A percentile compares a stretch with the other conserved stretches of the same genome.
phyloP scores from a whole-genome alignment of 140 eudicot genomes.

The Oenanthe javanica region DNA sequence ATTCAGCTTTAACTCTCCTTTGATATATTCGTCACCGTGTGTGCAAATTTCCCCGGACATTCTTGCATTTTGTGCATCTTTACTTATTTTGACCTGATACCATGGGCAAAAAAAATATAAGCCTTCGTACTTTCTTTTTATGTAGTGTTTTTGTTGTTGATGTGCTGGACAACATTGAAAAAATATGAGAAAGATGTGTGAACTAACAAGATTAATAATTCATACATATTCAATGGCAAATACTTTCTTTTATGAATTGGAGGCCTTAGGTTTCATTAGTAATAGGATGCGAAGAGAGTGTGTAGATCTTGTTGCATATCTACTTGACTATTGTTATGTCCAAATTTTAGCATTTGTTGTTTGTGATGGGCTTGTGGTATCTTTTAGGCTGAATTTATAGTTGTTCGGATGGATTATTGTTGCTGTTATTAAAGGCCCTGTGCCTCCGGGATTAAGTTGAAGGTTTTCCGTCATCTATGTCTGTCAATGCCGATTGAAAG shows the following conservation, averaged over 20 bases:
- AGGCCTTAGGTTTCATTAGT: slow-evolving; percentile 88
- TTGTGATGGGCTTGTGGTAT: too few species aligned
- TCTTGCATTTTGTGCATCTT: not conserved
- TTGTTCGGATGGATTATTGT: too few species aligned
- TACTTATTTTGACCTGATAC: not conserved
- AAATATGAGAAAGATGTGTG: slow-evolving; percentile 79
- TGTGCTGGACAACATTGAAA: slow-evolving; percentile 88
- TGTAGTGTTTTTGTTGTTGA: not conserved
- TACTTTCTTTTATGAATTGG: slow-evolving; percentile 74
- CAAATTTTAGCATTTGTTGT: too few species aligned
- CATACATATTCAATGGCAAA: slow-evolving; percentile 75
- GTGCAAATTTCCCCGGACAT: not conserved
- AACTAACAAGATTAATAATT: slow-evolving; percentile 63
- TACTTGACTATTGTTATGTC: slow-evolving; percentile 33
- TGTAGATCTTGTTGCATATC: slow-evolving; percentile 79
- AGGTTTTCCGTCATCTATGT: too few species aligned
- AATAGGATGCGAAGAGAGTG: slow-evolving; percentile 79
- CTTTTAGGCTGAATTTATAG: too few species aligned
- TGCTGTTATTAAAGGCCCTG: too few species aligned
- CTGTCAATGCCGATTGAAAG: too few species aligned
- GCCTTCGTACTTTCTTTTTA: not conserved
- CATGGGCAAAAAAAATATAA: not conserved
- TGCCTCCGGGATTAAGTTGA: too few species aligned
- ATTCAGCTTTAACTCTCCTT: not conserved
- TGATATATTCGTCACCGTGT: not conserved